These are phyloP conservation scores for Simmondsia chinensis DNA, from an alignment of 148 eudicot genomes.

Conservation along the genomic window DNA sequence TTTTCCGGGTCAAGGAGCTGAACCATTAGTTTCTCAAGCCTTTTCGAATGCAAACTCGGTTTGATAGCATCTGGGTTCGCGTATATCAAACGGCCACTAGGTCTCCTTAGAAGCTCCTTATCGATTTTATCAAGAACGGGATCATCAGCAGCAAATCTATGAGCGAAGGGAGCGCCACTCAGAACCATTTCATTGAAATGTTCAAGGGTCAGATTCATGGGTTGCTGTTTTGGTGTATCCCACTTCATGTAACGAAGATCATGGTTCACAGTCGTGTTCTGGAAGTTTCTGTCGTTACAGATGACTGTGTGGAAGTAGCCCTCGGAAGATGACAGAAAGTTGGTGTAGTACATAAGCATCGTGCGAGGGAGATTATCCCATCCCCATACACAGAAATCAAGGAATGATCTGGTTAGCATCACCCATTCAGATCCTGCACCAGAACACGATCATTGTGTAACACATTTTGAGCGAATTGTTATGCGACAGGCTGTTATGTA, in stretches of 20 bases:
- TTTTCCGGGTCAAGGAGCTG: conserved; percentile 67
- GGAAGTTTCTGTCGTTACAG: conserved; percentile 89
- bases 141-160: conserved; percentile 44
- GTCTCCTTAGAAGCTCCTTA: conserved; percentile 43
- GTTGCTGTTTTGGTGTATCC: conserved; percentile 60
- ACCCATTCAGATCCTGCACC: conserved; percentile 79
- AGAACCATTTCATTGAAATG: conserved; percentile 56
- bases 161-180: conserved; percentile 84
- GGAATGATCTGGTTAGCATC: conserved; percentile 62
- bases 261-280: conserved; percentile 86
- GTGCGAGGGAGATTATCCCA: conserved; percentile 97
- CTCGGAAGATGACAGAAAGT: conserved; percentile 66
- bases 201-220: conserved; percentile 49
- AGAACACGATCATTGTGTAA: not conserved
- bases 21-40: conserved; percentile 60
- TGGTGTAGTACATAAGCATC: conserved; percentile 85
- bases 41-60: conserved; percentile 57
- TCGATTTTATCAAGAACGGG: conserved; percentile 72
- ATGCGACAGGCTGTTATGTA: too few species aligned
- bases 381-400: conserved; percentile 89
- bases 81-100: conserved; percentile 30
- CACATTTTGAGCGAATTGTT: not conserved
- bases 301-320: conserved; percentile 88
- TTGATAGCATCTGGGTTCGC: conserved; percentile 48
- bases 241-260: conserved; percentile 55